A percentile compares a stretch with the other conserved stretches of the same genome.
phyloP scores from a whole-genome alignment of 2,329 filamentous ascomycete species.

The Emydomyces testavorans region DNA sequence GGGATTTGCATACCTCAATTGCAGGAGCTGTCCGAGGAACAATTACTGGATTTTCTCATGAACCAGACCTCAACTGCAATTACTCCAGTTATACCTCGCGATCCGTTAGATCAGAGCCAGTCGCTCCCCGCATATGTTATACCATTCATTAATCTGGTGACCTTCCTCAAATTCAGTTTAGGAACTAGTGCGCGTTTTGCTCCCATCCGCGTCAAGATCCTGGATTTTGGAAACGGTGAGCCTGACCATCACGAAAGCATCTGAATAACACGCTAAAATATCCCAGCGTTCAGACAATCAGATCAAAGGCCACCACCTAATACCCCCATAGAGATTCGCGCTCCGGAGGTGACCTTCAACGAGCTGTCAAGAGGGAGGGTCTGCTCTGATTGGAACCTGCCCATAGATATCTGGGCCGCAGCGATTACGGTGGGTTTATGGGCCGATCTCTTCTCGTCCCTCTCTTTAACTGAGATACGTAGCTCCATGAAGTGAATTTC shows the following conservation, averaged over 20 bases:
- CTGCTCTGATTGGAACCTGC: neutral
- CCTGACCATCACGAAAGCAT: neutral
- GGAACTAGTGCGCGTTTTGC: neutral
- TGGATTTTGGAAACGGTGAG: slow-evolving; percentile 8
- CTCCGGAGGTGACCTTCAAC: slow-evolving; percentile 2
- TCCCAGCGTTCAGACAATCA: slow-evolving; percentile 4
- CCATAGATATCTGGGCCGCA: slow-evolving; percentile 2
- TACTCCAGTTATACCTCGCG: neutral
- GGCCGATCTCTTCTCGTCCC: neutral
- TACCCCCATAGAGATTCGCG: neutral
- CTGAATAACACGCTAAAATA: neutral
- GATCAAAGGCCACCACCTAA: slow-evolving; percentile 3
- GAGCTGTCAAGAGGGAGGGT: slow-evolving; percentile 2
- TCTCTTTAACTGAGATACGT: neutral
- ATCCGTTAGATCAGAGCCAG: neutral
- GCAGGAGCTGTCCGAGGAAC: neutral
- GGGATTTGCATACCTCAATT: slow-evolving; percentile 1
- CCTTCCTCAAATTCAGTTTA: neutral
- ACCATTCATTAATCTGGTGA: neutral
- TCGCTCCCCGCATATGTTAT: neutral
- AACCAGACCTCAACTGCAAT: neutral
- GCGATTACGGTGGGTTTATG: neutral
- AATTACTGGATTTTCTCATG: neutral
- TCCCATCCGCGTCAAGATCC: slow-evolving; percentile 1
- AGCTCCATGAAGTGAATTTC: neutral